Percentiles rank a stretch among this genome's conserved stretches.
phyloP scores from a whole-genome alignment of 2,329 filamentous ascomycete genomes.

The Clarireedia hainanense region DNA sequence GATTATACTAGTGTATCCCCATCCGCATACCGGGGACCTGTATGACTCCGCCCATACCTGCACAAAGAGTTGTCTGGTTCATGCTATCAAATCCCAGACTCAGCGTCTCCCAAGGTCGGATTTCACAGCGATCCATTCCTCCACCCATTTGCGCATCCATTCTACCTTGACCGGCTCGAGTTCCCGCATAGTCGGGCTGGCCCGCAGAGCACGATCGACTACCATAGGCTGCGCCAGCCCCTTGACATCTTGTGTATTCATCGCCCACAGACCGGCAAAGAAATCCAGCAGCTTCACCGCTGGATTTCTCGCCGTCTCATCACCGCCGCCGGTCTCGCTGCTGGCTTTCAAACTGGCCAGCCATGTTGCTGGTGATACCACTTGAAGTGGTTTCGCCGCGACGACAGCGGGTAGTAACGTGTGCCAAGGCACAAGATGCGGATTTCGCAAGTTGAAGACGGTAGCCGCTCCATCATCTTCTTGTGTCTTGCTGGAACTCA shows the following conservation, averaged over 20 bases:
- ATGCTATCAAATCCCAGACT: too few species aligned
- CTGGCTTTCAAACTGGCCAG: background rate
- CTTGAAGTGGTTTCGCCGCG: background rate
- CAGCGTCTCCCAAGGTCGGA: too few species aligned
- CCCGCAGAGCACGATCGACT: background rate
- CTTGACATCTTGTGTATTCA: background rate
- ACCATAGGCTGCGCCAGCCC: background rate
- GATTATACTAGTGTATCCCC: too few species aligned
- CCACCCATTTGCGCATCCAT: slow-evolving; percentile 2
- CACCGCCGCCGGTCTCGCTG: background rate
- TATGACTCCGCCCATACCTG: too few species aligned
- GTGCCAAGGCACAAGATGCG: background rate
- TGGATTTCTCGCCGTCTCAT: background rate
- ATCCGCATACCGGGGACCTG: too few species aligned
- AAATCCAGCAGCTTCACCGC: background rate
- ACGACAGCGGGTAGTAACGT: background rate
- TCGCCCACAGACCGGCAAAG: background rate
- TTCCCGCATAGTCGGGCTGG: background rate
- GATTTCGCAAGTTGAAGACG: background rate
- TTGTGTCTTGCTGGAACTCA: background rate
- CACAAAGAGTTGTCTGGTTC: too few species aligned
- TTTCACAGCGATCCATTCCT: background rate
- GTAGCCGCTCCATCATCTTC: background rate
- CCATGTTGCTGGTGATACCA: background rate
- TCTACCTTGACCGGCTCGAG: background rate